Percentiles rank a stretch among this genome's conserved stretches.
These are phyloP conservation scores for Pseudocercospora pini-densiflorae DNA, from an alignment of 2,329 filamentous ascomycete species.

Conservation along the genomic window DNA sequence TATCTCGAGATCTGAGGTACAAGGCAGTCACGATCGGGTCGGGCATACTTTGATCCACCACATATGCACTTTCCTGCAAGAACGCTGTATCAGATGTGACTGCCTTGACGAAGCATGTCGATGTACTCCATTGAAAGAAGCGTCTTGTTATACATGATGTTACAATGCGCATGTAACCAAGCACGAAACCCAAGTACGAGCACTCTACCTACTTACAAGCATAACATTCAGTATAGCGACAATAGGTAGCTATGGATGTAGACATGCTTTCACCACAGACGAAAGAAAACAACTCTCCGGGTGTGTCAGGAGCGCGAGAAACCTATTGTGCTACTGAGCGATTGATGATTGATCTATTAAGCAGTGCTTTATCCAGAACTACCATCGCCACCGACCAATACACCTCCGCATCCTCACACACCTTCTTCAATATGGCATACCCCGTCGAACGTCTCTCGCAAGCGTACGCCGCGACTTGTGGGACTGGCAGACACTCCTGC, in stretches of 20 bases:
- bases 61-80: too few relatives aligned
- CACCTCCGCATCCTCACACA: not conserved
- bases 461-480: not conserved
- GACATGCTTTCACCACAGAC: not conserved
- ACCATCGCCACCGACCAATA: not conserved
- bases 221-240: not conserved
- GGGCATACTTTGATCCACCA: too few relatives aligned
- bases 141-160: too few relatives aligned
- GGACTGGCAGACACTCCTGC: conserved; percentile 5
- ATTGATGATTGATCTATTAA: too few relatives aligned
- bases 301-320: not conserved
- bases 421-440: not conserved
- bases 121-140: too few relatives aligned
- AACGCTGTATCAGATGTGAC: too few relatives aligned
- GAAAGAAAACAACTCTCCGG: not conserved
- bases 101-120: too few relatives aligned
- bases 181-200: not conserved
- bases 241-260: not conserved
- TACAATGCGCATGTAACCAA: not conserved
- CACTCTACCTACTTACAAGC: not conserved
- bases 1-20: too few relatives aligned
- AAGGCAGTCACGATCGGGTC: too few relatives aligned
- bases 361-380: not conserved
- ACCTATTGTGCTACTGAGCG: too few relatives aligned
- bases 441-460: not conserved